Evolutionary conservation across 2,329 filamentous ascomycete genomes (phyloP).

Genomic region (Aspergillus novoparasiticus): DNA sequence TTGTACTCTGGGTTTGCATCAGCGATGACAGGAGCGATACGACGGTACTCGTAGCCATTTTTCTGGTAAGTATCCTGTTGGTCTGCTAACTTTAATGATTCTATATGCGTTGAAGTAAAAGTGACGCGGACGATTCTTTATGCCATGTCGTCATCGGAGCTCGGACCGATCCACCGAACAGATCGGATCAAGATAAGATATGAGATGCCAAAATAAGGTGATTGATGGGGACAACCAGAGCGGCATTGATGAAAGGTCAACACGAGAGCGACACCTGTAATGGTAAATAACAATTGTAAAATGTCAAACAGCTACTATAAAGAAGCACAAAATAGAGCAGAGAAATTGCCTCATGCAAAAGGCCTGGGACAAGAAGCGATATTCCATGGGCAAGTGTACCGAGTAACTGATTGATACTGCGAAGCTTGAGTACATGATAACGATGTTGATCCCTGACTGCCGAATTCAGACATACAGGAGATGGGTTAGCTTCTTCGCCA

Average conservation of each 20-base stretch:
- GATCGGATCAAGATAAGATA: neutral
- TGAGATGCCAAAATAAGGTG: neutral
- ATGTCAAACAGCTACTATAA: no score
- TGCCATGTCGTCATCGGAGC: neutral
- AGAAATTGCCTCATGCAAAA: no score
- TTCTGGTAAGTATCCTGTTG: neutral
- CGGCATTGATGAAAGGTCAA: no score
- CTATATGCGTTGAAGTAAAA: neutral
- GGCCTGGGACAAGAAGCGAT: no score
- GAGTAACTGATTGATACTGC: neutral
- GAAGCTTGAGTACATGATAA: no score
- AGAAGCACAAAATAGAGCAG: no score
- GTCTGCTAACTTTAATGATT: neutral
- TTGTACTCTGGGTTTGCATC: slow-evolving; percentile 42
- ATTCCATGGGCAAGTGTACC: no score
- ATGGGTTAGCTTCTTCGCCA: neutral
- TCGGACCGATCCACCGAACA: neutral
- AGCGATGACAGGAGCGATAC: slow-evolving; percentile 36
- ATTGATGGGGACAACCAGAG: no score
- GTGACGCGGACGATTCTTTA: neutral
- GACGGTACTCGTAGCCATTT: slow-evolving; percentile 6
- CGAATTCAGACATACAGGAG: no score
- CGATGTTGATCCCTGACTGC: neutral
- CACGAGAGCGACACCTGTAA: no score
- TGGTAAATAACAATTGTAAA: no score